phyloP scores from a whole-genome alignment of 805 yeast genomes.

The Saturnispora halmiae region DNA sequence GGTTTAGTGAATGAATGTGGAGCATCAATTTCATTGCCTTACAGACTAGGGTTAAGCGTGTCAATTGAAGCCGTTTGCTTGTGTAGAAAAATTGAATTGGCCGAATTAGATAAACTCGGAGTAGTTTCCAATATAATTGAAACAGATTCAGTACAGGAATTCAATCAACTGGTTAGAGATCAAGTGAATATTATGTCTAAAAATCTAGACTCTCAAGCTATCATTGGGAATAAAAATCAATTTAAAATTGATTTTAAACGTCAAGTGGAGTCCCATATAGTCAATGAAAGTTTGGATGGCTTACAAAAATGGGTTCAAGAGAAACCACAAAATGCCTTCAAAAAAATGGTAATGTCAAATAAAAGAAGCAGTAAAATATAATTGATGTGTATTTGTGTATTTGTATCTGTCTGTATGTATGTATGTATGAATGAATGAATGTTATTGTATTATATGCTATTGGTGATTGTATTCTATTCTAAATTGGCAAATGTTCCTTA shows the following conservation, averaged over 20 bases:
- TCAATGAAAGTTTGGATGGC: constrained; percentile 62
- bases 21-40: constrained; percentile 55
- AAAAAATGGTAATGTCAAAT: constrained; percentile 9
- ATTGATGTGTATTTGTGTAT: background rate
- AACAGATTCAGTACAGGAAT: constrained; percentile 29
- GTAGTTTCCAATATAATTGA: constrained; percentile 52
- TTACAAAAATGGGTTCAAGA: constrained; percentile 63
- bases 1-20: constrained; percentile 83
- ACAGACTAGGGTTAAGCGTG: constrained; percentile 61
- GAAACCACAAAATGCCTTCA: constrained; percentile 52
- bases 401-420: background rate
- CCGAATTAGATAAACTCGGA: constrained; percentile 48
- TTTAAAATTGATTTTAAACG: constrained; percentile 28
- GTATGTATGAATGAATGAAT: background rate
- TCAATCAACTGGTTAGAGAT: constrained; percentile 33
- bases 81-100: constrained; percentile 53
- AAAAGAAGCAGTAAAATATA: constrained; percentile 17
- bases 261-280: constrained; percentile 40
- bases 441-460: background rate
- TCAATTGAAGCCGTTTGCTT: constrained; percentile 67
- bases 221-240: constrained; percentile 38
- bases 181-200: constrained; percentile 31
- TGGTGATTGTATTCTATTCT: no score
- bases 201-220: constrained; percentile 37
- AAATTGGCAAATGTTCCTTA: constrained; percentile 28